A percentile compares a stretch with the other conserved stretches of the same genome.
Conservation (phyloP, 1,284 basidiomycete genomes). For the Pholiota adiposa region DNA sequence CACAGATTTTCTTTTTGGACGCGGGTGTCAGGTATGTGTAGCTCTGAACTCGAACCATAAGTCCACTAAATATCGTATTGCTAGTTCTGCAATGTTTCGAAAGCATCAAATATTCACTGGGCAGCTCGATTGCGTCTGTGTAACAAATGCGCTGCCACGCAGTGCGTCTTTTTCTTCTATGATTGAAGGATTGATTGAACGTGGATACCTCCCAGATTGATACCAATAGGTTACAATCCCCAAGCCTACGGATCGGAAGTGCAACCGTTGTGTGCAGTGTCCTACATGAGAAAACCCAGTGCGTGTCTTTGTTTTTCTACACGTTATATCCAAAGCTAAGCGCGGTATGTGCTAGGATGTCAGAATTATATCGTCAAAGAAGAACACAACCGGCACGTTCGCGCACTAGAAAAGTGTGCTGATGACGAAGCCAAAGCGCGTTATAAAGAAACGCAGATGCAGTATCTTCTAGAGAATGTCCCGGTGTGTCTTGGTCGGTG, state of each 20-base stretch:
- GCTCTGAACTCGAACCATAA: neutral
- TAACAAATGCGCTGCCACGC: slow-evolving; percentile 11
- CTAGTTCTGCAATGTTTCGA: slow-evolving; percentile 18
- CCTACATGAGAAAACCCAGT: neutral
- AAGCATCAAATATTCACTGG: slow-evolving; percentile 16
- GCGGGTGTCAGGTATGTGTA: slow-evolving; percentile 20
- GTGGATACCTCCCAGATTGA: neutral
- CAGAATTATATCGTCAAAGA: slow-evolving; percentile 5
- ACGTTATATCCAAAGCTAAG: neutral
- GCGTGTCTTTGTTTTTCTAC: neutral
- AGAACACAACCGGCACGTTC: slow-evolving; percentile 7
- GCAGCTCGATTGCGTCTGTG: slow-evolving; percentile 14
- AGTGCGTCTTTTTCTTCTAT: neutral
- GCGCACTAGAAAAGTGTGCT: neutral
- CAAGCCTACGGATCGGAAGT: neutral
- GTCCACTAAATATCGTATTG: neutral
- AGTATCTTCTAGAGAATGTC: neutral
- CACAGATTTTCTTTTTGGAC: slow-evolving; percentile 28
- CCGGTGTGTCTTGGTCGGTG: neutral
- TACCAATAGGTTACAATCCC: neutral
- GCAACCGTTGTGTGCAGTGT: neutral
- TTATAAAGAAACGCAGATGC: neutral
- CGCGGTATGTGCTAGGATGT: no score
- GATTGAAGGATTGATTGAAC: neutral
- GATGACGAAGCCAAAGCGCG: neutral